These are phyloP conservation scores for Panaeolus cyanescens DNA, from an alignment of 768 basidiomycete species.

Conservation along the genomic window DNA sequence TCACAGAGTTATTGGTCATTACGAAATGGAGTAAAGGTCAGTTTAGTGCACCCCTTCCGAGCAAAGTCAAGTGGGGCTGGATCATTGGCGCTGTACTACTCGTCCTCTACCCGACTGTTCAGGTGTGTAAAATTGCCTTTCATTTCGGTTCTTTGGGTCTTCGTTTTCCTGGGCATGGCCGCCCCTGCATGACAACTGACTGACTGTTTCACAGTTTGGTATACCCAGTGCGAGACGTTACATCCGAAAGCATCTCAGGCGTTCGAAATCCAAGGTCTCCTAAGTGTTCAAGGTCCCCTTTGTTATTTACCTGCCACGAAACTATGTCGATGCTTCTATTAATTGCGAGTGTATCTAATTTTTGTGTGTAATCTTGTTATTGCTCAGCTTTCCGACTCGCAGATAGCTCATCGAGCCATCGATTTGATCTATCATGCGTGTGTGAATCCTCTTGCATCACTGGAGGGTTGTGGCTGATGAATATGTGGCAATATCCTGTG, in stretches of 20 bases:
- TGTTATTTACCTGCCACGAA: not conserved
- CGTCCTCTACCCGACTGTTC: conserved; percentile 66
- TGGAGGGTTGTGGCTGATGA: not conserved
- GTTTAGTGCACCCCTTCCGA: conserved; percentile 66
- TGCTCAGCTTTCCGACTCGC: not conserved
- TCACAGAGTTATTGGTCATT: conserved; percentile 80
- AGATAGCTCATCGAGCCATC: conserved; percentile 8
- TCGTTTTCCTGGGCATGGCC: conserved; percentile 5
- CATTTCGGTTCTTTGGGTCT: conserved; percentile 11
- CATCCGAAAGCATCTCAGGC: conserved; percentile 43
- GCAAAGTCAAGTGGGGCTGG: conserved; percentile 67
- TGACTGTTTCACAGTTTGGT: conserved; percentile 54
- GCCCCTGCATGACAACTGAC: conserved; percentile 20
- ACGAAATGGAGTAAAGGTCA: conserved; percentile 80
- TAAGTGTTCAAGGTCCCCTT: conserved; percentile 17
- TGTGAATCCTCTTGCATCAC: not conserved
- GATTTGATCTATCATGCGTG: conserved; percentile 2
- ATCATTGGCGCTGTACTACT: conserved; percentile 56
- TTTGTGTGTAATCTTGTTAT: not conserved
- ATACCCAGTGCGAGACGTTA: conserved; percentile 58
- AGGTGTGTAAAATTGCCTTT: conserved; percentile 45
- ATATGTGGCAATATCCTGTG: not conserved
- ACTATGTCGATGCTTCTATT: conserved; percentile 3
- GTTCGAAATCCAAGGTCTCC: conserved; percentile 32
- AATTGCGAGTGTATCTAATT: not conserved